These are phyloP conservation scores for Zymoseptoria tritici DNA, from an alignment of 2,329 filamentous ascomycete species.

Conservation along the genomic window DNA sequence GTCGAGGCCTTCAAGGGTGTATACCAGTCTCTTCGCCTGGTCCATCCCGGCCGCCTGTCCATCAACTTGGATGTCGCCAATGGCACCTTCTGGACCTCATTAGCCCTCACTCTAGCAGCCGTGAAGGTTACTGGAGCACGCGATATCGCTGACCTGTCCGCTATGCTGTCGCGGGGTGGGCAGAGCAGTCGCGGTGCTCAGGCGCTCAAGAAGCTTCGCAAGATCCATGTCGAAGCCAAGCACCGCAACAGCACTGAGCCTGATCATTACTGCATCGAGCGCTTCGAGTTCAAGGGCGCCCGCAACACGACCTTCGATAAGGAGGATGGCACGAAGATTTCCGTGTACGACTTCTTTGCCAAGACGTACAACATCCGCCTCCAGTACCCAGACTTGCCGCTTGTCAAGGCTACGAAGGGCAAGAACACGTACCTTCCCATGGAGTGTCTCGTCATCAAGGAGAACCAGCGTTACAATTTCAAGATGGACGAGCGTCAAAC, in stretches of 20 bases:
- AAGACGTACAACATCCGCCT: constrained; percentile 44
- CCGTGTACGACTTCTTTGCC: constrained; percentile 53
- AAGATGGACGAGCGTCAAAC: constrained; percentile 61
- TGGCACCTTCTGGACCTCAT: constrained; percentile 69
- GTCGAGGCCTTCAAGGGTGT: constrained; percentile 81
- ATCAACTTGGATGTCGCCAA: constrained; percentile 91
- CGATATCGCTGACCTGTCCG: constrained; percentile 24
- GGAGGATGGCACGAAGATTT: constrained; percentile 39
- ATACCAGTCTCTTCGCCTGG: constrained; percentile 76
- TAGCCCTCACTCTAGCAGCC: constrained; percentile 31
- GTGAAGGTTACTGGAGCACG: constrained; percentile 25
- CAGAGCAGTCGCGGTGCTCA: constrained; percentile 17
- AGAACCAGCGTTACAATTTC: constrained; percentile 50
- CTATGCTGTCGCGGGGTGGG: constrained; percentile 10
- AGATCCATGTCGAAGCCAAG: constrained; percentile 34
- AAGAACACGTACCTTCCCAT: constrained; percentile 47
- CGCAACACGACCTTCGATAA: constrained; percentile 11
- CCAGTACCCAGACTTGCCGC: constrained; percentile 43
- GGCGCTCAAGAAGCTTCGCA: constrained; percentile 37
- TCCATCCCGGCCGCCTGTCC: constrained; percentile 53
- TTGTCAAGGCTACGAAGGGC: constrained; percentile 51
- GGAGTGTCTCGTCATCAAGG: constrained; percentile 47
- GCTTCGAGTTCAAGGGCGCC: constrained; percentile 30
- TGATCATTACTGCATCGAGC: constrained; percentile 45
- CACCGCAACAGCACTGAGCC: constrained; percentile 31